Evolutionary conservation across 371 early-diverging fungal species (phyloP).

Genomic region (Rhizomucor pusillus): DNA sequence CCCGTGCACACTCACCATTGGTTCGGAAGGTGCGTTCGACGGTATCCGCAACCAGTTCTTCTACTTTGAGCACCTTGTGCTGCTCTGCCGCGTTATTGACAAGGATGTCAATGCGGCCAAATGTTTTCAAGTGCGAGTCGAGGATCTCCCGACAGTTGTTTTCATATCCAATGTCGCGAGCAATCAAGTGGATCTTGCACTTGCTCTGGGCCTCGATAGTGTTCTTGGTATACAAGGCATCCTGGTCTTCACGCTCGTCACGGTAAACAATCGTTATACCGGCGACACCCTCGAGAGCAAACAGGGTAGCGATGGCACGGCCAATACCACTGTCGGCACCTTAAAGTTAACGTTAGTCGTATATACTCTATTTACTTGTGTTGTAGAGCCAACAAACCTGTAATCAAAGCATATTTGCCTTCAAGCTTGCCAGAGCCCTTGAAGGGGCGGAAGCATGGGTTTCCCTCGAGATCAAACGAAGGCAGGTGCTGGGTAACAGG

Average conservation of each 20-base stretch:
- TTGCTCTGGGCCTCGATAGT: conserved; percentile 44
- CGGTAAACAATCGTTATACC: conserved; percentile 53
- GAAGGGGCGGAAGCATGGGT: conserved; percentile 40
- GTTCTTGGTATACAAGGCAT: conserved; percentile 44
- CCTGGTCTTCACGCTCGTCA: conserved; percentile 47
- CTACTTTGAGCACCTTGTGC: conserved; percentile 37
- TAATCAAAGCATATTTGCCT: conserved; percentile 45
- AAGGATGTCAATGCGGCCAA: conserved; percentile 57
- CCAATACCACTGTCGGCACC: conserved; percentile 54
- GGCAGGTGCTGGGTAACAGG: conserved; percentile 49
- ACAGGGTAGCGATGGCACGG: conserved; percentile 42
- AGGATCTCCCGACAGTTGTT: conserved; percentile 45
- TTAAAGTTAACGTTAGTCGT: conserved; percentile 2
- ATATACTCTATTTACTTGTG: too few species aligned
- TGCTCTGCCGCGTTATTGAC: conserved; percentile 69
- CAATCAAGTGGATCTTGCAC: conserved; percentile 43
- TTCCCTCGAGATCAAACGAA: conserved; percentile 35
- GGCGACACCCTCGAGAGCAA: conserved; percentile 46
- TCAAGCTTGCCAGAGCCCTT: conserved; percentile 41
- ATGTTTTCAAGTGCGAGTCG: conserved; percentile 33
- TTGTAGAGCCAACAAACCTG: conserved; percentile 21
- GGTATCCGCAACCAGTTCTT: conserved; percentile 34
- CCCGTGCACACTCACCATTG: conserved; percentile 38
- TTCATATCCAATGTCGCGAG: conserved; percentile 47
- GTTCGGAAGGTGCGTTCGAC: conserved; percentile 50